A percentile compares a stretch with the other conserved stretches of the same genome.
Evolutionary conservation across 257 asterid genomes (phyloP).

Genomic region (Nyctanthes arbortristis): DNA sequence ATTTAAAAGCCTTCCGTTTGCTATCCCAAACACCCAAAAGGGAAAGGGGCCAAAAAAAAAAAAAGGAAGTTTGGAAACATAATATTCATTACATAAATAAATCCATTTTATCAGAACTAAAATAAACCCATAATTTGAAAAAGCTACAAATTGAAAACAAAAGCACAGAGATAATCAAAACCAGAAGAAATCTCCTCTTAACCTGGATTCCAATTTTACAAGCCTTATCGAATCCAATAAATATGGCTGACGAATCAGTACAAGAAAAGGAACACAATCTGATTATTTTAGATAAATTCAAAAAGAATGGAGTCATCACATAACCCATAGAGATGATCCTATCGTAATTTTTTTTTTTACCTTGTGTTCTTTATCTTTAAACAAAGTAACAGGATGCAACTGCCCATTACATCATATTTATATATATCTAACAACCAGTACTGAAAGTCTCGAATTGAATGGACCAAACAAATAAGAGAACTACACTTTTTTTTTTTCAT

Average conservation of each 20-base stretch:
- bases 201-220: background rate
- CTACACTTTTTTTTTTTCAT: background rate
- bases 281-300: background rate
- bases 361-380: background rate
- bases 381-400: background rate
- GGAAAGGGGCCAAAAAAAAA: too few species aligned
- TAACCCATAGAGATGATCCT: too few species aligned
- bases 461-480: background rate
- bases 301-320: background rate
- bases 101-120: background rate
- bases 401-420: background rate
- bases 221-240: background rate
- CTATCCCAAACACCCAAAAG: background rate
- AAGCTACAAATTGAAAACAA: background rate
- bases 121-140: background rate
- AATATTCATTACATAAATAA: too few species aligned
- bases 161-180: background rate
- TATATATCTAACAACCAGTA: background rate
- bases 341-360: background rate
- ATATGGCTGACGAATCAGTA: background rate
- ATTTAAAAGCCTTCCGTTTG: background rate
- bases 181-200: background rate
- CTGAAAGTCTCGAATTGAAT: constrained; percentile 8
- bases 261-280: background rate
- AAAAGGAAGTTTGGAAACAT: too few species aligned